Conservation (phyloP, 352 stramenopile genomes). For the Phytophthora tentaculata region DNA sequence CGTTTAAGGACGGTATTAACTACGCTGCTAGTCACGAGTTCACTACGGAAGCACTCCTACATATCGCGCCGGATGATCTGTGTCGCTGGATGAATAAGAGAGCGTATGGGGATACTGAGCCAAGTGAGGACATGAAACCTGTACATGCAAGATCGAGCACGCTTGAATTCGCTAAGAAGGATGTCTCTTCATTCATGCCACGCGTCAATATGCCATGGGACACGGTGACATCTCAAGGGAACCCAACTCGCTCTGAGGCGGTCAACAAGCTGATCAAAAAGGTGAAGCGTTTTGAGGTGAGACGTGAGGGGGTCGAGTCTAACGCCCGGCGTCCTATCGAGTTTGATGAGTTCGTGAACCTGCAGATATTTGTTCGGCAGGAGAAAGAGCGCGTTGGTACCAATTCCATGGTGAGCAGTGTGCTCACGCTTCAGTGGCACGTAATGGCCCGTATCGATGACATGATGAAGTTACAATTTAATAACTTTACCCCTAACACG, state of each 20-base stretch:
- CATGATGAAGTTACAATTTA: conserved; percentile 31
- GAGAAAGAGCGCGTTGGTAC: not conserved
- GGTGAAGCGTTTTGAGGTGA: conserved; percentile 19
- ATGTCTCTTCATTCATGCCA: not conserved
- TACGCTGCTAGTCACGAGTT: not conserved
- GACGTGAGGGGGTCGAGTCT: conserved; percentile 11
- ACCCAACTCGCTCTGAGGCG: conserved; percentile 1
- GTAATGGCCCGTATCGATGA: conserved; percentile 7
- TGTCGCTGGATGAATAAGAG: conserved; percentile 3
- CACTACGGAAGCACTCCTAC: not conserved
- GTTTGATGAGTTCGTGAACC: conserved; percentile 12
- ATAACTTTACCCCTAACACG: conserved; percentile 1
- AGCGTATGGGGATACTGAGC: not conserved
- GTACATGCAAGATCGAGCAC: not conserved
- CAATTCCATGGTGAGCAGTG: not conserved
- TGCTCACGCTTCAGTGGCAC: conserved; percentile 16
- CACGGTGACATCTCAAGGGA: not conserved
- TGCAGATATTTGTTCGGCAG: not conserved
- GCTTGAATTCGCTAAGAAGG: not conserved
- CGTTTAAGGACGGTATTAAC: not conserved
- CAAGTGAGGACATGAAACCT: not conserved
- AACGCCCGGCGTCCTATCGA: conserved; percentile 10
- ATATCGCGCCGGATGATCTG: not conserved
- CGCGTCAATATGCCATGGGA: not conserved
- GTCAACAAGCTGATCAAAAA: conserved; percentile 17